phyloP scores from a whole-genome alignment of 169 alveolate genomes.

The Fabrea salina region DNA sequence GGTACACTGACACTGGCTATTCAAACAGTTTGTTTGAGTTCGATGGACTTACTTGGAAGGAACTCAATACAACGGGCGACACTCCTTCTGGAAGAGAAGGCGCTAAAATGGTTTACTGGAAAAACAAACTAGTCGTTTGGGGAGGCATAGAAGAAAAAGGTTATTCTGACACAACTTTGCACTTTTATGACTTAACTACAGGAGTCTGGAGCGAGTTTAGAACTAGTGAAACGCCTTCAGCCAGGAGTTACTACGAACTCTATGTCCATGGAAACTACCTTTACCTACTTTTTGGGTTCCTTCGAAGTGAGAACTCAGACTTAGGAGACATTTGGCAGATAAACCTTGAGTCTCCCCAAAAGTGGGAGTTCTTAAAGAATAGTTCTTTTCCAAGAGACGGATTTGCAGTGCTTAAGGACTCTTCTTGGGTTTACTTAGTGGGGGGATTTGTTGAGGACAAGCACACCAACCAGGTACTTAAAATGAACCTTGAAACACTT shows the following conservation, averaged over 20 bases:
- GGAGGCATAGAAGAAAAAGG: background rate
- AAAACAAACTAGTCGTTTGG: background rate
- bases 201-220: background rate
- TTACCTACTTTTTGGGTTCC: background rate
- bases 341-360: too few species aligned
- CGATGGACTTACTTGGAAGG: slow-evolving; percentile 1
- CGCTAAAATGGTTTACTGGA: background rate
- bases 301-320: too few species aligned
- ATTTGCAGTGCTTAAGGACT: too few species aligned
- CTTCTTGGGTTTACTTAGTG: too few species aligned
- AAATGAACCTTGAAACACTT: too few species aligned
- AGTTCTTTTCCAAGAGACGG: too few species aligned
- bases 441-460: too few species aligned
- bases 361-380: too few species aligned
- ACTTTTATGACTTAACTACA: background rate
- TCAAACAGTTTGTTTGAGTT: too few species aligned
- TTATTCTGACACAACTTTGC: background rate
- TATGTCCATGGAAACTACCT: background rate
- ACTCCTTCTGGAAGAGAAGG: background rate
- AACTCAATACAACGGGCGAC: background rate
- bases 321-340: too few species aligned
- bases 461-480: too few species aligned
- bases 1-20: too few species aligned
- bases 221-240: background rate
- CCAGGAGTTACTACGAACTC: background rate